These are phyloP conservation scores for Neocucurbitaria cava DNA, from an alignment of 2,329 filamentous ascomycete genomes.

Conservation along the genomic window DNA sequence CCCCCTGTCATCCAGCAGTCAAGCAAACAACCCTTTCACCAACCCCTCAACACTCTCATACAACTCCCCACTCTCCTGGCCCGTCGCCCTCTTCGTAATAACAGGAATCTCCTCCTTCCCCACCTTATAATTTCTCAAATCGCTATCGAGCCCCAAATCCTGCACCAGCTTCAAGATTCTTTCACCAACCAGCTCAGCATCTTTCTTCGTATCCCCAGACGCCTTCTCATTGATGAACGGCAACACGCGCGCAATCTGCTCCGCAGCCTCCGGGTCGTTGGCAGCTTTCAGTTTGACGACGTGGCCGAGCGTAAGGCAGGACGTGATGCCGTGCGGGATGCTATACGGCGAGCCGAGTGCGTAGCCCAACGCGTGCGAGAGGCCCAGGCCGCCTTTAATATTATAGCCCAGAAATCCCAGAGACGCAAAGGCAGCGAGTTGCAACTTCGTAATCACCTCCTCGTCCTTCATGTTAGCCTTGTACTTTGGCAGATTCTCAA, in stretches of 20 bases:
- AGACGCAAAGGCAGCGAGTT: constrained; percentile 60
- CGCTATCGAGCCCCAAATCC: constrained; percentile 53
- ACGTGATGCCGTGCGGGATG: constrained; percentile 65
- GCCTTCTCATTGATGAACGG: constrained; percentile 52
- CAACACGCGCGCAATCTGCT: constrained; percentile 54
- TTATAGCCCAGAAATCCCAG: constrained; percentile 60
- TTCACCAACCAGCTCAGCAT: constrained; percentile 55
- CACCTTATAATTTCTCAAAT: constrained; percentile 56
- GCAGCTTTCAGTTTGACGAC: constrained; percentile 64
- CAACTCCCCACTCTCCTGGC: constrained; percentile 50
- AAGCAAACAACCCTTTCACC: constrained; percentile 52
- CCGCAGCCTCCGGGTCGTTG: constrained; percentile 52
- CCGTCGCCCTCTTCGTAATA: constrained; percentile 55
- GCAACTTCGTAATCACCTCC: constrained; percentile 58
- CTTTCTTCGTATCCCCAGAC: constrained; percentile 51
- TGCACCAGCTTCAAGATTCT: constrained; percentile 54
- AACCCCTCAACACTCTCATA: constrained; percentile 54
- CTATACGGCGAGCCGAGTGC: constrained; percentile 62
- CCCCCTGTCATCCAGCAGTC: neutral
- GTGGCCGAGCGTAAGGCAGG: constrained; percentile 61
- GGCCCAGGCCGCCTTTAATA: constrained; percentile 58
- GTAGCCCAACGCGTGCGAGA: constrained; percentile 58
- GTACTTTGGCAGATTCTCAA: constrained; percentile 57
- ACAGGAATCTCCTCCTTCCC: constrained; percentile 50
- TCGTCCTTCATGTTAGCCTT: constrained; percentile 55